A percentile compares a stretch with the other conserved stretches of the same genome.
phyloP scores from a whole-genome alignment of 2,329 filamentous ascomycete species.

The Botrytis hyacinthi region DNA sequence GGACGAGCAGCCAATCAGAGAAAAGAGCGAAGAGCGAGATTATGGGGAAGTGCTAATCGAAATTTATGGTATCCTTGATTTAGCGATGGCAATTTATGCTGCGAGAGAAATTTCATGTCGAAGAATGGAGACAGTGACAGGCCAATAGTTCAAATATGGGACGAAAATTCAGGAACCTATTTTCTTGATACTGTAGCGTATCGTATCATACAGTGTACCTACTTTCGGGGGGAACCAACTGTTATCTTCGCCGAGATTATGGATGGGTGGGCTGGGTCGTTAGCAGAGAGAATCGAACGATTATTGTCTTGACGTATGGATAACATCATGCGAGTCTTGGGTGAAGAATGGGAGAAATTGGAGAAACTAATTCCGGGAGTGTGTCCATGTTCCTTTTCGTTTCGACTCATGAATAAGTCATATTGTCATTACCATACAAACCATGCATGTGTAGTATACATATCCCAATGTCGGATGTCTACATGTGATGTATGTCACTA shows the following conservation, averaged over 20 bases:
- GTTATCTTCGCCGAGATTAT: conserved; percentile 11
- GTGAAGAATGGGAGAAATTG: background rate
- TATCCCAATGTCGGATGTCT: background rate
- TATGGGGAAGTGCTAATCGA: background rate
- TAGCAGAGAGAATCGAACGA: background rate
- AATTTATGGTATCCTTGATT: background rate
- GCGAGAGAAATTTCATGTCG: background rate
- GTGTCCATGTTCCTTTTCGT: background rate
- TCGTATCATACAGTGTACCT: background rate
- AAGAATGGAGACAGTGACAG: background rate
- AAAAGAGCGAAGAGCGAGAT: conserved; percentile 17
- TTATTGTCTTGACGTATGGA: background rate
- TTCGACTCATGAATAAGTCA: background rate
- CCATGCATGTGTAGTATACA: background rate
- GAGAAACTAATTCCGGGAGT: conserved; percentile 1
- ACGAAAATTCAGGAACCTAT: background rate
- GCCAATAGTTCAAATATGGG: background rate
- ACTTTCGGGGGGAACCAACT: conserved; percentile 2
- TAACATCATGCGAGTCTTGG: background rate
- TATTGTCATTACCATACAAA: too few relatives aligned
- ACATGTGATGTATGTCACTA: background rate
- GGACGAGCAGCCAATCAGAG: background rate
- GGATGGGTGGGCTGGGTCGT: background rate
- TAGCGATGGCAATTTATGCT: background rate
- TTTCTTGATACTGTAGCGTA: background rate